Base-by-base conservation (phyloP, 2,329 filamentous ascomycete genomes). In the Fusarium drepaniforme region DNA sequence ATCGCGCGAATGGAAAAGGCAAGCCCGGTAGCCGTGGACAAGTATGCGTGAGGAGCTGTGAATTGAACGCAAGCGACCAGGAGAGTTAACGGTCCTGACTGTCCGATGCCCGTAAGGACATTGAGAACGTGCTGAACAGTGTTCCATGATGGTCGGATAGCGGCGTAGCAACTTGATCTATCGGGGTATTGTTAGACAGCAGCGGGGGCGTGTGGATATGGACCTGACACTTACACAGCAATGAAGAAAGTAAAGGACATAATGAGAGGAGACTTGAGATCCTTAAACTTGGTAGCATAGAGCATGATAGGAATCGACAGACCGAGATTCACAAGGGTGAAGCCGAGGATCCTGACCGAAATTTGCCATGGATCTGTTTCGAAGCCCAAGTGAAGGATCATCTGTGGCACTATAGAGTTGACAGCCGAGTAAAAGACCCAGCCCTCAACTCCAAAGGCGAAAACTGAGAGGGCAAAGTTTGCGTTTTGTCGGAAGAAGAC, bases 221-320 rank as follows among this genome's bases (percentile, higher is more conserved):
- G 28, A 46, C 37, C 23, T 8, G 13, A 25, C 13, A 11, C 63
- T 46, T 58, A 65, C 63, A 65, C 63, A 6, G 40, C 38, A 13
- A 65, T 28, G 51, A 65, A 65, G 28, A 65, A 58, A 35, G 63
- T 58, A 33, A 65, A 65, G 15, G 63, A 65, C 49, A 65, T 57
- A 4, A 65, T 65, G 38, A 65, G 63, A 37, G 63, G 63, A 58
- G 63, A 65, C 37, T 65, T 65, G 38, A 65, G 63, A 38, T 65
- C 63, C 38, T 65, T 65, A 25, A 42, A 65, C 51, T n/a, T 65
- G 5, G 63, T 65, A 8, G 63, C 30, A 38, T 65, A 65, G 21
- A 65, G 35, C 63, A 65, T 65, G 25, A 65, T 65, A n/a, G 63
- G 63, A 12, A 65, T 44, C 40, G 63, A 65, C n/a, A 65, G 63